These are phyloP conservation scores for Mesembryanthemum crystallinum DNA, from an alignment of 148 eudicot species.

Conservation along the genomic window DNA sequence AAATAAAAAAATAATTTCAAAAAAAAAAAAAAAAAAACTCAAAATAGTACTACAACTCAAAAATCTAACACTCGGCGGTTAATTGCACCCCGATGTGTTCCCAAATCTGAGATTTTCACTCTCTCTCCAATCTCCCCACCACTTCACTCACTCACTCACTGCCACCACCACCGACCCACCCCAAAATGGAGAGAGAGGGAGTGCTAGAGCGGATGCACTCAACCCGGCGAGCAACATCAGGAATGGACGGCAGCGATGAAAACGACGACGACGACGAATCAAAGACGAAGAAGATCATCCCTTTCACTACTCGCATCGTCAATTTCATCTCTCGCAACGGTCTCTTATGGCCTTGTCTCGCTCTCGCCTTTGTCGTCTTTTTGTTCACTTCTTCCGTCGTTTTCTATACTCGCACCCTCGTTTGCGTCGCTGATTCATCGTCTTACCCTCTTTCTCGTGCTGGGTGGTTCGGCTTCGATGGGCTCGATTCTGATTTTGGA, in stretches of 20 bases:
- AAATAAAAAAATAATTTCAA: too few species aligned
- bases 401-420: slow-evolving; percentile 50
- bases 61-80: too few species aligned
- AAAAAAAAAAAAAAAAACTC: too few species aligned
- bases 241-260: slow-evolving; percentile 21
- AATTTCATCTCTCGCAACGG: slow-evolving; percentile 60
- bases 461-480: slow-evolving; percentile 62
- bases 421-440: slow-evolving; percentile 43
- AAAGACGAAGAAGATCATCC: slow-evolving; percentile 59
- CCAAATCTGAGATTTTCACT: not conserved
- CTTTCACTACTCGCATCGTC: slow-evolving; percentile 40
- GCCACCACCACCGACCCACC: not conserved
- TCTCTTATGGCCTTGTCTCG: slow-evolving; percentile 47
- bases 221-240: slow-evolving; percentile 46
- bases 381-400: slow-evolving; percentile 41
- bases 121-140: not conserved
- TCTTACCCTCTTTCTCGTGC: slow-evolving; percentile 44
- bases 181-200: slow-evolving; percentile 36
- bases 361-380: slow-evolving; percentile 40
- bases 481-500: slow-evolving; percentile 75
- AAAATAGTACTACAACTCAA: too few species aligned
- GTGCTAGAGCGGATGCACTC: slow-evolving; percentile 56
- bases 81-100: too few species aligned
- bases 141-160: not conserved
- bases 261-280: slow-evolving; percentile 56